Base-by-base conservation (phyloP, 768 basidiomycete genomes). In the Chalciporus sphaerocephalus region DNA sequence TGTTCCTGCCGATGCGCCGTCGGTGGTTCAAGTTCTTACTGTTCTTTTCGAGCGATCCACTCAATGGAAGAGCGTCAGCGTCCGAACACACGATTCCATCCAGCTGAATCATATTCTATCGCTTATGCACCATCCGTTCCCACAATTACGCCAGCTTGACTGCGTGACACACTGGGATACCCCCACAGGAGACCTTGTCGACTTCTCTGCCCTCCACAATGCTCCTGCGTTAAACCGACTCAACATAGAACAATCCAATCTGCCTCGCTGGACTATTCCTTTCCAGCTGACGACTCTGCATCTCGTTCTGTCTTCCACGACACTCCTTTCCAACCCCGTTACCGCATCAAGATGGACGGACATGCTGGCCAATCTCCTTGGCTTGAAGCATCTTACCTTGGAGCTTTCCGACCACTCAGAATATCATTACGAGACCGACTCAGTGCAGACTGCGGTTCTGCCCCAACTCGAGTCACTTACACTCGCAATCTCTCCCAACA, bases 41-140 rank as follows among this genome's bases (percentile, higher is more conserved):
- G 35, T 77, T 8, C 64, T 84, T 38, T 48, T 69, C 32, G 52
- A 59, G 17, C 71, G 63, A 39, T 58, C 65, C 6, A 38, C 58
- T 8, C 72, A 74, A 37, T 82, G 78, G 81, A 61, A 57, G 46
- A 68, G 58, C 22, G 54, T 82, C 32, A 63, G 51, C 22, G 53
- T 83, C 43, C 66, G 65, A 22, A 67, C 75, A 9, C 56, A 57
- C 7, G 59, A 66, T 32, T 46, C 71, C n/a, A 47, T 50, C 13
- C 69, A 73, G 35, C 65, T 71, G 21, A 71, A 73, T 50, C 54
- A 58, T 40, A 54, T 79, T 35, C 47, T 81, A 20, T 52, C 58
- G 20, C 53, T 60, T 10, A 76, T 74, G 56, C 60, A 50, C 37
- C 46, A 52, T 24, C 51, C 67, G 10, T 57, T 70, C 27, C 71